These are phyloP conservation scores for Crataegus laevigata DNA, from an alignment of 306 rosid genomes.

Conservation along the genomic window DNA sequence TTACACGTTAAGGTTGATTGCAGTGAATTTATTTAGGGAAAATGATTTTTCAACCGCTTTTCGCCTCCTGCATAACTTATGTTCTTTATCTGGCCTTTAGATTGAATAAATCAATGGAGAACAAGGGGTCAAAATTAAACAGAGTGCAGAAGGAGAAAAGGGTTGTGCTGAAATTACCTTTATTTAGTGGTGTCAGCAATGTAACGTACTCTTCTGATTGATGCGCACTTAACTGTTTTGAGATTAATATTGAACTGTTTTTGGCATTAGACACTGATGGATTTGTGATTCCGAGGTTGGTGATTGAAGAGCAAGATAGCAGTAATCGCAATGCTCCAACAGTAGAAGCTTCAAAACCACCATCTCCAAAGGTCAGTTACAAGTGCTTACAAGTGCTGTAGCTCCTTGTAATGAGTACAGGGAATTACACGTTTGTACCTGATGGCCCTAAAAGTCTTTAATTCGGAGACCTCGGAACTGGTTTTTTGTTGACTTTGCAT, in stretches of 20 bases:
- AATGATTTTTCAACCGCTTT: not conserved
- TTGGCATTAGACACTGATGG: constrained; percentile 75
- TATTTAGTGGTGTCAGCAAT: not conserved
- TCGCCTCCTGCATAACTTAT: not conserved
- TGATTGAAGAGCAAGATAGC: constrained; percentile 46
- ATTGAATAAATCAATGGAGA: not conserved
- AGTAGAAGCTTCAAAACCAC: constrained; percentile 56
- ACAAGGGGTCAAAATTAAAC: not conserved
- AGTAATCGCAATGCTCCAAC: constrained; percentile 28
- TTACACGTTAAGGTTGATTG: too few relatives aligned
- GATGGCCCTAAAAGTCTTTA: not conserved
- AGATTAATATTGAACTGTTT: not conserved
- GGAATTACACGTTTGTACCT: not conserved
- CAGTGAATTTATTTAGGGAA: not conserved
- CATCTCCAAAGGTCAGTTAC: constrained; percentile 49
- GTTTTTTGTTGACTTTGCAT: not conserved
- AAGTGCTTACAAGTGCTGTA: not conserved
- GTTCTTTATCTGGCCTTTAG: not conserved
- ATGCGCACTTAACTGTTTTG: not conserved
- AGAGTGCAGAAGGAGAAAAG: not conserved
- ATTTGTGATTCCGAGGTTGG: constrained; percentile 94
- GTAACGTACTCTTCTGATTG: not conserved
- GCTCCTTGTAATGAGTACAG: not conserved
- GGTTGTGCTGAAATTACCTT: not conserved
- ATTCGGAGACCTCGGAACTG: not conserved